Evolutionary conservation across 2,329 filamentous ascomycete genomes (phyloP).

Genomic region (Neonectria sp.): DNA sequence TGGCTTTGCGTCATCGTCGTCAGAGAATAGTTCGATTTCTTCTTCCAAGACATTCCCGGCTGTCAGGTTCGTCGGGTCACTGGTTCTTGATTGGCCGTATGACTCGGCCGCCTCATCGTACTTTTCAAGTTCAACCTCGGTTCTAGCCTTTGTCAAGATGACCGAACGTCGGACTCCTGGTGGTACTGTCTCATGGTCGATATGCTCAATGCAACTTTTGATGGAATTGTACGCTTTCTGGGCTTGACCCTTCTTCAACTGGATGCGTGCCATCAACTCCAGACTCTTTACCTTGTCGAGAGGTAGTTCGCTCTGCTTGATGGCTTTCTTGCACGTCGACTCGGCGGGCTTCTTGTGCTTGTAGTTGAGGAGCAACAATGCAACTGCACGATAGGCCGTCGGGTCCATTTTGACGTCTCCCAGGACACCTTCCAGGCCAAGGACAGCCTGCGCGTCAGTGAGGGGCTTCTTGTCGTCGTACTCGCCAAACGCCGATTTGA

Average conservation of each 20-base stretch:
- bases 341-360: constrained; percentile 34
- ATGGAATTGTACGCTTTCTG: constrained; percentile 34
- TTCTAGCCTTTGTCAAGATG: constrained; percentile 37
- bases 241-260: constrained; percentile 22
- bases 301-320: constrained; percentile 20
- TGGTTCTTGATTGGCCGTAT: constrained; percentile 31
- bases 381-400: constrained; percentile 39
- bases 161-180: constrained; percentile 31
- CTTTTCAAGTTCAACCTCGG: constrained; percentile 32
- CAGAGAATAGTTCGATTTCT: constrained; percentile 38
- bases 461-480: constrained; percentile 10
- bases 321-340: constrained; percentile 35
- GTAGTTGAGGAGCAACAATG: constrained; percentile 35
- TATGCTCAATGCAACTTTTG: constrained; percentile 11
- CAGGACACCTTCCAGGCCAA: constrained; percentile 43
- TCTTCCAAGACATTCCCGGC: constrained; percentile 37
- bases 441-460: constrained; percentile 17
- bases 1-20: constrained; percentile 22
- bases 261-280: constrained; percentile 34
- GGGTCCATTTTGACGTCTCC: constrained; percentile 34
- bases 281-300: constrained; percentile 38
- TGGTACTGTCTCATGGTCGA: constrained; percentile 31
- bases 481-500: constrained; percentile 12
- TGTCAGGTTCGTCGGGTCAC: constrained; percentile 40
- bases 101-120: constrained; percentile 32